A percentile compares a stretch with the other conserved stretches of the same genome.
phyloP scores from a whole-genome alignment of 805 yeast species.

The Candida suzukii region DNA sequence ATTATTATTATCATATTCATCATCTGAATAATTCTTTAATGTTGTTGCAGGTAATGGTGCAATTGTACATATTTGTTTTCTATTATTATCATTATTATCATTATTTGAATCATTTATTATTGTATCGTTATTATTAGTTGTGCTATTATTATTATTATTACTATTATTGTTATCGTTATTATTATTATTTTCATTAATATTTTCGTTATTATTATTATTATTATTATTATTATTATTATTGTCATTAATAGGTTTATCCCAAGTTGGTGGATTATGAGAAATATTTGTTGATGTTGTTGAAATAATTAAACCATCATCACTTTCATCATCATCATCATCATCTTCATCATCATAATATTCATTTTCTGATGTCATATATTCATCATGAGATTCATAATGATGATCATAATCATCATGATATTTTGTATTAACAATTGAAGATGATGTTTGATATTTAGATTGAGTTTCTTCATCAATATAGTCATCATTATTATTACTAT shows the following conservation, averaged over 20 bases:
- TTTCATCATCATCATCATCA: constrained; percentile 18
- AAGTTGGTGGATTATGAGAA: constrained; percentile 21
- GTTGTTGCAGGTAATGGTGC: constrained; percentile 82
- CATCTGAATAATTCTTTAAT: constrained; percentile 64
- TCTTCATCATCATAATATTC: constrained; percentile 13
- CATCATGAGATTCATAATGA: constrained; percentile 2
- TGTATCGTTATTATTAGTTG: no score
- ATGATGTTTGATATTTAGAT: constrained; percentile 1
- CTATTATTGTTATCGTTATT: not conserved
- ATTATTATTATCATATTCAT: constrained; percentile 52
- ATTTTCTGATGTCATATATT: constrained; percentile 9
- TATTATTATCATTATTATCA: not conserved
- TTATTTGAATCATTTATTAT: not conserved
- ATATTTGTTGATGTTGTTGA: constrained; percentile 14
- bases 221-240: not conserved
- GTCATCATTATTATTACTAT: constrained; percentile 17
- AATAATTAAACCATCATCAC: constrained; percentile 19
- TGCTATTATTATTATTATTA: constrained; percentile 1
- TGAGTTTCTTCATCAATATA: constrained; percentile 16
- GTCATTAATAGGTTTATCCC: constrained; percentile 3
- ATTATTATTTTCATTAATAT: not conserved
- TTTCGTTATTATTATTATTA: no score
- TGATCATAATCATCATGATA: constrained; percentile 16
- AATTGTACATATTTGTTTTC: constrained; percentile 42
- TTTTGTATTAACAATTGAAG: constrained; percentile 4